phyloP scores from a whole-genome alignment of 2,329 filamentous ascomycete genomes.

The Sporothrix pseudoabietina region DNA sequence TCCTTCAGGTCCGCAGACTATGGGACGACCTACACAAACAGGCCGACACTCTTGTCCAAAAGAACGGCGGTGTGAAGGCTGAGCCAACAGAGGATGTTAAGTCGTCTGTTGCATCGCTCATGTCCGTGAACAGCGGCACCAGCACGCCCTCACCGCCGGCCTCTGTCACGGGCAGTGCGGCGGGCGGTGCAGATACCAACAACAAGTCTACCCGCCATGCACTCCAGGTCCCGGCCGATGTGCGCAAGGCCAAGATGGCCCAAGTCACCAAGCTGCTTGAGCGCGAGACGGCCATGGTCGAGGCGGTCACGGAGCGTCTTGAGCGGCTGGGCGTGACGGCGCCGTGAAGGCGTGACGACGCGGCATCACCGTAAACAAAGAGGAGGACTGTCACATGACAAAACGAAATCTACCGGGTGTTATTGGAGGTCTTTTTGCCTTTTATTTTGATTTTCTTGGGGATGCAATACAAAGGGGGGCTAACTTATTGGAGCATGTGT shows the following conservation, averaged over 20 bases:
- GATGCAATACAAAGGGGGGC: background rate
- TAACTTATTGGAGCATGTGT: background rate
- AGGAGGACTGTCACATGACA: background rate
- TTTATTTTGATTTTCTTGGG: background rate
- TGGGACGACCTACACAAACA: constrained; percentile 57
- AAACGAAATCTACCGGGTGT: background rate
- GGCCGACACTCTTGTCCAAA: constrained; percentile 49
- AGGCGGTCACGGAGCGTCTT: constrained; percentile 64
- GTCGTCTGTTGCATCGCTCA: constrained; percentile 27
- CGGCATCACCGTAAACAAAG: too few relatives aligned
- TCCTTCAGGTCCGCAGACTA: constrained; percentile 58
- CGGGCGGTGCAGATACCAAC: background rate
- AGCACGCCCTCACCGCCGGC: constrained; percentile 37
- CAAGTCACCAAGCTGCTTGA: constrained; percentile 66
- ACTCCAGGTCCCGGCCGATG: constrained; percentile 59
- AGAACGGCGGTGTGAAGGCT: constrained; percentile 12
- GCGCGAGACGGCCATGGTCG: constrained; percentile 67
- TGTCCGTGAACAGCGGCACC: constrained; percentile 31
- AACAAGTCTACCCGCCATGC: constrained; percentile 39
- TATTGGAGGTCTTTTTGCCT: background rate
- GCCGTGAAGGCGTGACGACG: constrained; percentile 27
- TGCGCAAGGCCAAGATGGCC: constrained; percentile 63
- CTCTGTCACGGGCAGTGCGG: background rate
- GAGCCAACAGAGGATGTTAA: constrained; percentile 29
- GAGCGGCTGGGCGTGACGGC: constrained; percentile 54